Conservation (phyloP, 2,329 filamentous ascomycete genomes). For the Aspergillus awamori region DNA sequence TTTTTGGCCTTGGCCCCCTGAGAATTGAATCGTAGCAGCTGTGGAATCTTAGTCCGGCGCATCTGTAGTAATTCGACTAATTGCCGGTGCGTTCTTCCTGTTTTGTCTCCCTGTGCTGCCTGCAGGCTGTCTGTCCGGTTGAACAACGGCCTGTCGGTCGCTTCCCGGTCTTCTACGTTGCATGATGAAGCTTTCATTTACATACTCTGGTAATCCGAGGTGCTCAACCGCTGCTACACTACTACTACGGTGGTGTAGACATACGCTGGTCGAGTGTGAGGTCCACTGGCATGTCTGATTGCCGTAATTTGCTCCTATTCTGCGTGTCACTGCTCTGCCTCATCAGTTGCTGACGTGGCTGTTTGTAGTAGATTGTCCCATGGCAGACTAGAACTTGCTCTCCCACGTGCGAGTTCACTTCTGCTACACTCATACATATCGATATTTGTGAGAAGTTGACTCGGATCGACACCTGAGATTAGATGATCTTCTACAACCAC, state of each 20-base stretch:
- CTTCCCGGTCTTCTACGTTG: neutral
- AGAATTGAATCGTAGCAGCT: too few species aligned
- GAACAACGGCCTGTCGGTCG: neutral
- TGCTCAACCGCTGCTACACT: constrained; percentile 43
- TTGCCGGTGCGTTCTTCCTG: constrained; percentile 2
- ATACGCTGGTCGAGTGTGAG: constrained; percentile 49
- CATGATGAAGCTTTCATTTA: constrained; percentile 42
- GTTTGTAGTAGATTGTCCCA: neutral
- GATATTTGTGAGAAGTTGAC: neutral
- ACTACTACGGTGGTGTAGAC: constrained; percentile 10
- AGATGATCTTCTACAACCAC: neutral
- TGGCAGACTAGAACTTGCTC: too few species aligned
- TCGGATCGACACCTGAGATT: neutral
- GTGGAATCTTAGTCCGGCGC: too few species aligned
- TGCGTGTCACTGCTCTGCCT: neutral
- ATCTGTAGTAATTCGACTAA: neutral
- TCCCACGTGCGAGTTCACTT: neutral
- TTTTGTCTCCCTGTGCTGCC: neutral
- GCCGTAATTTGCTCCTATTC: constrained; percentile 2
- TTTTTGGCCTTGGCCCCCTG: neutral
- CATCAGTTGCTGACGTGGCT: constrained; percentile 7
- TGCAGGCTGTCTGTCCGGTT: neutral
- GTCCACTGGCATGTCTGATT: constrained; percentile 49
- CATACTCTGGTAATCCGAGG: constrained; percentile 51
- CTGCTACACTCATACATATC: neutral